A percentile compares a stretch with the other conserved stretches of the same genome.
phyloP scores from a whole-genome alignment of 176 grass and related monocot species.

The Hsuehochloa calcarea region DNA sequence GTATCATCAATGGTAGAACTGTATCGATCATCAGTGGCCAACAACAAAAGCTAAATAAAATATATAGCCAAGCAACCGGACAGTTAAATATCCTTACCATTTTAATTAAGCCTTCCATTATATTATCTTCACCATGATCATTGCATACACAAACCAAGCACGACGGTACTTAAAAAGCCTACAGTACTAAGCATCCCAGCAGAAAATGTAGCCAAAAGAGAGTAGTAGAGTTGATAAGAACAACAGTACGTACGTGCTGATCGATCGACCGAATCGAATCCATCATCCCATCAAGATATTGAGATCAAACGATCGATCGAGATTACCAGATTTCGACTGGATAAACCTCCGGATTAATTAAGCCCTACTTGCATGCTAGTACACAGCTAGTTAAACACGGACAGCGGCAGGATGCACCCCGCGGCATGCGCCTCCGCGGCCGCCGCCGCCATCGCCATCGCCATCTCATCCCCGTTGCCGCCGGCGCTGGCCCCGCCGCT shows the following conservation, averaged over 20 bases:
- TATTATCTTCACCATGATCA: slow-evolving; percentile 27
- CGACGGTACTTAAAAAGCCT: slow-evolving; percentile 42
- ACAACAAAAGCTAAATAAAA: background rate
- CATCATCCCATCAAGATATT: background rate
- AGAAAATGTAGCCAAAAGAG: slow-evolving; percentile 37
- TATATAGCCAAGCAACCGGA: background rate
- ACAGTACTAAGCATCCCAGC: slow-evolving; percentile 35
- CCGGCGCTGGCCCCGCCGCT: background rate
- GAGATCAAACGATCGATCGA: background rate
- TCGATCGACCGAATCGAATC: slow-evolving; percentile 14
- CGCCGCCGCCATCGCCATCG: slow-evolving; percentile 41
- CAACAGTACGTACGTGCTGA: slow-evolving; percentile 20
- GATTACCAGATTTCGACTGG: background rate
- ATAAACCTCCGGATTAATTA: slow-evolving; percentile 12
- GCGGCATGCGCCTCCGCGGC: slow-evolving; percentile 52
- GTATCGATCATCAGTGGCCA: background rate
- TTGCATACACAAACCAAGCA: slow-evolving; percentile 46
- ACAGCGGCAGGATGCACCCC: slow-evolving; percentile 56
- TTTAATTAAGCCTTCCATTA: slow-evolving; percentile 27
- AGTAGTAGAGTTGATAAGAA: slow-evolving; percentile 22
- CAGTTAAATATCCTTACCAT: background rate
- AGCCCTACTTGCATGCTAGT: slow-evolving; percentile 29
- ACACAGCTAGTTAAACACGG: slow-evolving; percentile 50
- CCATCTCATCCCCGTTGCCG: slow-evolving; percentile 36
- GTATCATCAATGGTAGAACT: background rate